These are phyloP conservation scores for Rhodosporidiobolus odoratus DNA, from an alignment of 768 basidiomycete species.

Conservation along the genomic window DNA sequence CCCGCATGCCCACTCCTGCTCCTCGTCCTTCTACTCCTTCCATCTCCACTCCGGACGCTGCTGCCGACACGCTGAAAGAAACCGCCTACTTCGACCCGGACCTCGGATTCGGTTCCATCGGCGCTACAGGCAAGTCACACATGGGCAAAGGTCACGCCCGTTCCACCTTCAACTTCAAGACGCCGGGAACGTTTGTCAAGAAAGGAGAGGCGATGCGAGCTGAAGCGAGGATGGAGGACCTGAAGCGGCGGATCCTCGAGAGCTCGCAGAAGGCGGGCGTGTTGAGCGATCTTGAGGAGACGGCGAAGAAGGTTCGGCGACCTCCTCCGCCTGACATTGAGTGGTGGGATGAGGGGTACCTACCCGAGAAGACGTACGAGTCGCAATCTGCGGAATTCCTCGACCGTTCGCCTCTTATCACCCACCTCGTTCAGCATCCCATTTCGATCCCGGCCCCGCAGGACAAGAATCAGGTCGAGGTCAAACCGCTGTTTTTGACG, in stretches of 20 bases:
- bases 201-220: constrained; percentile 51
- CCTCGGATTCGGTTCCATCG: constrained; percentile 52
- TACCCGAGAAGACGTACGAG: constrained; percentile 73
- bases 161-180: constrained; percentile 73
- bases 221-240: constrained; percentile 71
- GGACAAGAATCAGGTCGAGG: constrained; percentile 70
- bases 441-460: constrained; percentile 88
- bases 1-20: constrained; percentile 62
- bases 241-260: constrained; percentile 89
- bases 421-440: constrained; percentile 89
- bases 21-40: constrained; percentile 44
- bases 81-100: constrained; percentile 44
- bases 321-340: constrained; percentile 81
- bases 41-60: constrained; percentile 42
- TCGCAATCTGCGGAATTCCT: constrained; percentile 16
- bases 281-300: constrained; percentile 81
- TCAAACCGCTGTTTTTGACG: constrained; percentile 85
- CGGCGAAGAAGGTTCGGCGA: constrained; percentile 73
- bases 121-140: constrained; percentile 60
- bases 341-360: constrained; percentile 92
- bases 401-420: constrained; percentile 61
- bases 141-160: constrained; percentile 56
- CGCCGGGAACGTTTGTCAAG: constrained; percentile 73
- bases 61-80: constrained; percentile 33
- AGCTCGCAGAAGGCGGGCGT: constrained; percentile 87